A percentile compares a stretch with the other conserved stretches of the same genome.
Evolutionary conservation across 371 early-diverging fungal genomes (phyloP).

Genomic region (Haplosporangium sp.): DNA sequence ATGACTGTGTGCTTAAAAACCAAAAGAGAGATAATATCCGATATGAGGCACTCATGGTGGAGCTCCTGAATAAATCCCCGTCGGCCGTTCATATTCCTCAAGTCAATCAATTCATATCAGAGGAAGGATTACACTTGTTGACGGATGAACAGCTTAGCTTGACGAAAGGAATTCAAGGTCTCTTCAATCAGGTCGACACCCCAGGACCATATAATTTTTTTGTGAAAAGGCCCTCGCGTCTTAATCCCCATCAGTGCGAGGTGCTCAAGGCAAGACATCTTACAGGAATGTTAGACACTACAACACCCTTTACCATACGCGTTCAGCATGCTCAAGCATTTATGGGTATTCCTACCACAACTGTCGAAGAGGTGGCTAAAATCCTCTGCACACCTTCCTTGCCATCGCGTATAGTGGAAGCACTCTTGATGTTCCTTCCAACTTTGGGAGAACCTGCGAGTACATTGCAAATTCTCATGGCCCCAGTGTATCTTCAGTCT

Average conservation of each 20-base stretch:
- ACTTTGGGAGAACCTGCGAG: constrained; percentile 41
- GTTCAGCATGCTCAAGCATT: constrained; percentile 48
- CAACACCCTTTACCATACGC: constrained; percentile 29
- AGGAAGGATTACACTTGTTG: constrained; percentile 25
- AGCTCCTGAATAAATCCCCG: constrained; percentile 28
- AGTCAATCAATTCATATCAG: constrained; percentile 20
- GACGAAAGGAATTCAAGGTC: constrained; percentile 29
- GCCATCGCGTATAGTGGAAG: constrained; percentile 46
- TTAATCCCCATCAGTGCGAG: constrained; percentile 43
- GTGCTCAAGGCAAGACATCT: constrained; percentile 37
- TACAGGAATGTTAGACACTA: constrained; percentile 32
- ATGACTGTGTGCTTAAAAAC: constrained; percentile 23
- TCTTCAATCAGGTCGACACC: constrained; percentile 36
- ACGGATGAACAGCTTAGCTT: constrained; percentile 26
- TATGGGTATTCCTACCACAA: constrained; percentile 36
- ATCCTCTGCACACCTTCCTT: constrained; percentile 38
- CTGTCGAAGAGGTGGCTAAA: constrained; percentile 42
- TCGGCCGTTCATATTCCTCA: constrained; percentile 25
- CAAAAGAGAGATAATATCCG: constrained; percentile 20
- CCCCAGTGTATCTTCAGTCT: constrained; percentile 45
- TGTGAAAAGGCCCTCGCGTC: constrained; percentile 18
- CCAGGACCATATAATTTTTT: constrained; percentile 28
- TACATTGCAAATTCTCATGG: constrained; percentile 36
- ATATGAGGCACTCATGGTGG: constrained; percentile 18
- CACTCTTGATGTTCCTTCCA: constrained; percentile 46